Conservation (phyloP, 1,284 basidiomycete species). For the Melampsora occidentalis region DNA sequence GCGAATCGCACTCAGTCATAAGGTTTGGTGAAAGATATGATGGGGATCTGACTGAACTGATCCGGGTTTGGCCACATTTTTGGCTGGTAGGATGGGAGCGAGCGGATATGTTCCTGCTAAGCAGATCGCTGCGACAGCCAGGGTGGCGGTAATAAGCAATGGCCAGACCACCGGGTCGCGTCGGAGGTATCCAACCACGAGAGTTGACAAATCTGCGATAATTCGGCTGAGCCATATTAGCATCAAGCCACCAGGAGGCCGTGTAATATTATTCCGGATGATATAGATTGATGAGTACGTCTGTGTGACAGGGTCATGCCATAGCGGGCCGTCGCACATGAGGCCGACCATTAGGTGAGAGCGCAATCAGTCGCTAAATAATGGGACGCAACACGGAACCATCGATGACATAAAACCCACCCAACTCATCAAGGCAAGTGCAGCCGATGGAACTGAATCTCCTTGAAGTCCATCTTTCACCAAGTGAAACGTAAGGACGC, state of each 20-base stretch:
- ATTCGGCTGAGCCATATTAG: slow-evolving; percentile 22
- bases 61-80: slow-evolving; percentile 29
- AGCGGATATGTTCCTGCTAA: slow-evolving; percentile 36
- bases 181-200: neutral
- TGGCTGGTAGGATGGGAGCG: slow-evolving; percentile 13
- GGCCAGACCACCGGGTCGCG: neutral
- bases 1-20: neutral
- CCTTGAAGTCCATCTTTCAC: neutral
- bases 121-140: slow-evolving; percentile 17
- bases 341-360: too few species aligned
- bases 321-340: neutral
- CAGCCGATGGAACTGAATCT: neutral
- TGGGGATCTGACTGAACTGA: slow-evolving; percentile 30
- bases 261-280: slow-evolving; percentile 13
- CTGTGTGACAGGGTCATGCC: neutral
- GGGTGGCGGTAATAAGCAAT: too few species aligned
- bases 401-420: neutral
- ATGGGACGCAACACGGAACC: neutral
- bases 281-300: slow-evolving; percentile 30
- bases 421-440: neutral
- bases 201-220: neutral
- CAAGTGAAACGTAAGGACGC: neutral
- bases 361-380: too few species aligned
- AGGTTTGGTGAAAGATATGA: neutral
- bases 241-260: slow-evolving; percentile 19